Conservation (phyloP, 371 early-diverging fungal species). For the Funneliformis caledonium region DNA sequence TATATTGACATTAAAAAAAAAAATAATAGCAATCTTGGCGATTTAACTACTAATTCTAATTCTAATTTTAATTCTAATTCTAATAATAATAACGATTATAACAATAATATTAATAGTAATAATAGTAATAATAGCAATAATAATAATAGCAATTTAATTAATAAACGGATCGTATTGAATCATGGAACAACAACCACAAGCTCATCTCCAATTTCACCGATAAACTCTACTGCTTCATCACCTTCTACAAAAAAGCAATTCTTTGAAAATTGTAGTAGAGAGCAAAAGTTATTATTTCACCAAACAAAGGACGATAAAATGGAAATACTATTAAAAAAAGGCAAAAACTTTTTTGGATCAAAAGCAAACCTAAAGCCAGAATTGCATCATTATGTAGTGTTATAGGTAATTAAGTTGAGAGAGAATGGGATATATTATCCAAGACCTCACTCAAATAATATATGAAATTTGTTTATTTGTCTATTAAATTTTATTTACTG, state of each 20-base stretch:
- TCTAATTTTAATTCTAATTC: background rate
- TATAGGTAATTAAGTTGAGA: conserved; percentile 55
- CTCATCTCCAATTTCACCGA: background rate
- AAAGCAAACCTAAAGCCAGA: conserved; percentile 71
- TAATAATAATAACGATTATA: background rate
- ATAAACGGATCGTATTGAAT: background rate
- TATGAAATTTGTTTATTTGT: background rate
- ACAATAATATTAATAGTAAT: too few relatives aligned
- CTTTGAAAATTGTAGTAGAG: background rate
- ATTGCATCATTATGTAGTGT: conserved; percentile 71
- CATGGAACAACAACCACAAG: background rate
- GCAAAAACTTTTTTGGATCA: conserved; percentile 80
- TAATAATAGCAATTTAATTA: background rate
- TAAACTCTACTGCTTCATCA: background rate
- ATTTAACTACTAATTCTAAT: background rate
- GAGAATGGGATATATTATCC: background rate
- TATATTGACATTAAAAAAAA: background rate
- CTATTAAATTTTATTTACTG: background rate
- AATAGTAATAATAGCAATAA: background rate
- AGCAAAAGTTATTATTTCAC: background rate
- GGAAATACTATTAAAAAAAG: conserved; percentile 61
- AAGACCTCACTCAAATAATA: background rate
- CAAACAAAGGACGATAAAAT: conserved; percentile 33
- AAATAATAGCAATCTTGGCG: background rate
- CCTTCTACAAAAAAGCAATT: background rate